Conservation (phyloP, 2,329 filamentous ascomycete genomes). For the Ilyonectria destructans region DNA sequence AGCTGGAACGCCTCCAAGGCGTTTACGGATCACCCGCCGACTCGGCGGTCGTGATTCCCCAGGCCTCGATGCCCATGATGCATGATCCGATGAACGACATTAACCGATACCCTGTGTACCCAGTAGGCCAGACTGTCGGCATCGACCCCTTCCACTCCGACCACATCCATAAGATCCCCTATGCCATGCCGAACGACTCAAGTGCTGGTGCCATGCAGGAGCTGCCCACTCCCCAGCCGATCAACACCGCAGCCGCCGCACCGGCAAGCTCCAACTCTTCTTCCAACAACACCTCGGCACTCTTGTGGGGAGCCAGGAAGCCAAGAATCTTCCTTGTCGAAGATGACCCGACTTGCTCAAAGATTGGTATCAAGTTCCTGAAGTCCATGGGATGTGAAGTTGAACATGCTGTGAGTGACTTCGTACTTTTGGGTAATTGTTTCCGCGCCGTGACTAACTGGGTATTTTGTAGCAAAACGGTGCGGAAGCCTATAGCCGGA, state of each 20-base stretch:
- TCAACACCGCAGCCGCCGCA: slow-evolving; percentile 45
- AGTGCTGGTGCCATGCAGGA: slow-evolving; percentile 54
- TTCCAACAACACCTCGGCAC: slow-evolving; percentile 56
- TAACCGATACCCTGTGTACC: slow-evolving; percentile 82
- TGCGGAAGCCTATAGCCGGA: slow-evolving; percentile 91
- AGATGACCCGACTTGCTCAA: slow-evolving; percentile 79
- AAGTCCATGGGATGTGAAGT: slow-evolving; percentile 77
- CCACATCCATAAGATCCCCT: slow-evolving; percentile 95
- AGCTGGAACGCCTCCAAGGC: slow-evolving; percentile 70
- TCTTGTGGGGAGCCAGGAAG: slow-evolving; percentile 72
- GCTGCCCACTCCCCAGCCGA: slow-evolving; percentile 59
- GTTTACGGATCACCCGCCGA: slow-evolving; percentile 70
- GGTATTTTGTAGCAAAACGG: slow-evolving; percentile 73
- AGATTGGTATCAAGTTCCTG: slow-evolving; percentile 79
- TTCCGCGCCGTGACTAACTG: slow-evolving; percentile 33
- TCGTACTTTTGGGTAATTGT: neutral
- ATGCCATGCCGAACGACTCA: slow-evolving; percentile 77
- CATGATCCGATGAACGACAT: slow-evolving; percentile 72
- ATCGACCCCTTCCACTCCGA: slow-evolving; percentile 97
- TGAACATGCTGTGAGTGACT: slow-evolving; percentile 74
- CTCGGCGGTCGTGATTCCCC: slow-evolving; percentile 63
- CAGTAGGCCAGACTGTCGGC: slow-evolving; percentile 90
- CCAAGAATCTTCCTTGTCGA: slow-evolving; percentile 94
- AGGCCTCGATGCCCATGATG: slow-evolving; percentile 63
- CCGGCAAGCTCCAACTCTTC: slow-evolving; percentile 40